Percentiles rank a stretch among this genome's conserved stretches.
phyloP scores from a whole-genome alignment of 176 grass and related monocot genomes.

The Avena insularis region DNA sequence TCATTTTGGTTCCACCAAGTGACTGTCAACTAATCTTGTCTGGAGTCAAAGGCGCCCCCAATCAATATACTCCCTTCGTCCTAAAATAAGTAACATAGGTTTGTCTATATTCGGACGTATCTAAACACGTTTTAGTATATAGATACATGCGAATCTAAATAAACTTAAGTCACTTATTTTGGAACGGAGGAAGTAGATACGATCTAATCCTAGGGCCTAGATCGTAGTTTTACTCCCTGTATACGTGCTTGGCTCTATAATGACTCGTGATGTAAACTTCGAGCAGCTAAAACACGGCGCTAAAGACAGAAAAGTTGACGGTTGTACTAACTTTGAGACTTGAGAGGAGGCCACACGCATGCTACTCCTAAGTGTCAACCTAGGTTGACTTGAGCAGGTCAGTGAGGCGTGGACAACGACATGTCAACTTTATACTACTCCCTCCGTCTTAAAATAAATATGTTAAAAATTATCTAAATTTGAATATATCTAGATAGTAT shows the following conservation, averaged over 20 bases:
- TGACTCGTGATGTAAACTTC: background rate
- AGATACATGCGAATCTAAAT: no score
- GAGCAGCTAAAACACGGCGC: background rate
- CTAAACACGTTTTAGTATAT: no score
- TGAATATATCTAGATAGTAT: no score
- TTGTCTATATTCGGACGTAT: no score
- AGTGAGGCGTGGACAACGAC: conserved; percentile 10
- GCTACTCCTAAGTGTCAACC: background rate
- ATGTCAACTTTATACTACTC: background rate
- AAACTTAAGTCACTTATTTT: no score
- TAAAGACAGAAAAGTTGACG: background rate
- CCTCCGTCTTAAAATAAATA: no score
- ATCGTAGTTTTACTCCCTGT: background rate
- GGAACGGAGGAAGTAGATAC: no score
- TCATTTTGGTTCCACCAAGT: background rate
- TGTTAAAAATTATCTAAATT: no score
- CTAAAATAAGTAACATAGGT: no score
- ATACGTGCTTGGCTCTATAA: background rate
- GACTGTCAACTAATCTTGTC: background rate
- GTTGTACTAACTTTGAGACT: background rate
- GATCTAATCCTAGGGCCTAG: background rate
- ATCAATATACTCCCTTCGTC: no score
- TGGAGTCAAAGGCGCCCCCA: background rate
- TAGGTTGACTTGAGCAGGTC: conserved; percentile 43
- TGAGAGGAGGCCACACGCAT: background rate